Conservation (phyloP, 2,329 filamentous ascomycete species). For the Alternaria sp. region DNA sequence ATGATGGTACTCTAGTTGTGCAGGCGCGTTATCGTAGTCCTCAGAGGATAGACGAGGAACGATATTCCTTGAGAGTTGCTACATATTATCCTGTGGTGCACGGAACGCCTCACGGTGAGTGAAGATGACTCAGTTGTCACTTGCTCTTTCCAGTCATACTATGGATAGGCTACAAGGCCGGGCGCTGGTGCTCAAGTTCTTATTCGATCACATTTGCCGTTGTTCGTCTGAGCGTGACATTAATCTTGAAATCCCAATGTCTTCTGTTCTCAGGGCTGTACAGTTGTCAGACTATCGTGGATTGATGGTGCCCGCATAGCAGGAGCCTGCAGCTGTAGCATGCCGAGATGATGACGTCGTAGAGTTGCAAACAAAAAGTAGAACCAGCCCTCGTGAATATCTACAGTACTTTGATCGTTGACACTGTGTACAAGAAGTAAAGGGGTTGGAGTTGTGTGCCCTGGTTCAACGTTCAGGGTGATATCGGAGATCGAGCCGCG, state of each 20-base stretch:
- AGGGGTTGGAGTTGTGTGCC: background rate
- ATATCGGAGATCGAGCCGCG: slow-evolving; percentile 12
- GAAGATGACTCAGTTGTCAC: slow-evolving; percentile 11
- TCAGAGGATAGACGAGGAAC: background rate
- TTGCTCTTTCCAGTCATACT: background rate
- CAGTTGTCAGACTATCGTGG: background rate
- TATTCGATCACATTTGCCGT: background rate
- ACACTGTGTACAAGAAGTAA: background rate
- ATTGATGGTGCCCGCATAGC: background rate
- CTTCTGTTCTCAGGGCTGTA: background rate
- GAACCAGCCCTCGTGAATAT: background rate
- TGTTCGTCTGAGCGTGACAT: background rate
- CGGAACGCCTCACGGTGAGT: background rate
- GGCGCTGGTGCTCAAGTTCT: background rate
- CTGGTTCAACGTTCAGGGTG: slow-evolving; percentile 2
- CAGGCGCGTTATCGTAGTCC: background rate
- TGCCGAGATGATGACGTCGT: background rate
- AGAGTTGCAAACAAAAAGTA: background rate
- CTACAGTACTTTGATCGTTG: background rate
- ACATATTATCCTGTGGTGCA: background rate
- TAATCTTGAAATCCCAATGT: background rate
- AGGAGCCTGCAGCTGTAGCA: background rate
- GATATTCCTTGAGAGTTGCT: background rate
- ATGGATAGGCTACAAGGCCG: background rate
- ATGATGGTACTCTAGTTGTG: background rate